Evolutionary conservation across 192 early-diverging fungal species (phyloP).

Genomic region (Backusella sp.): DNA sequence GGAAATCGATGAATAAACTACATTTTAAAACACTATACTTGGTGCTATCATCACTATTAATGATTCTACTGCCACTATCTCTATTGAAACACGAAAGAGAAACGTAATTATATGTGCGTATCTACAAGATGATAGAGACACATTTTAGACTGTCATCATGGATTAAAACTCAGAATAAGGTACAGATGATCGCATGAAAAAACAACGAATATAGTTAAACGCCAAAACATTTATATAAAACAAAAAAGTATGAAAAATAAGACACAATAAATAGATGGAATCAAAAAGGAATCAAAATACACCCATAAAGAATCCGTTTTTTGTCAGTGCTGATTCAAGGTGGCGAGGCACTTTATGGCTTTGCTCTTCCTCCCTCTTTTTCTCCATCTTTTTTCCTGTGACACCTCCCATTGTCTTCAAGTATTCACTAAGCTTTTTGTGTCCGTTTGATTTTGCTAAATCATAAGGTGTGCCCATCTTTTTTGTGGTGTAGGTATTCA

Average conservation of each 20-base stretch:
- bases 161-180: not conserved
- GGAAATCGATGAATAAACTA: too few relatives aligned
- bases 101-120: too few relatives aligned
- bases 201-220: not conserved
- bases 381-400: conserved; percentile 28
- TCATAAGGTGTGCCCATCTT: conserved; percentile 27
- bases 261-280: not conserved
- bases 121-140: too few relatives aligned
- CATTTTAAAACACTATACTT: too few relatives aligned
- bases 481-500: conserved; percentile 24
- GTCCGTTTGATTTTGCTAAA: conserved; percentile 23
- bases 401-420: conserved; percentile 22
- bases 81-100: too few relatives aligned
- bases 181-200: not conserved
- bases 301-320: conserved; percentile 21
- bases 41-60: too few relatives aligned
- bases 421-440: conserved; percentile 24
- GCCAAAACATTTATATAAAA: not conserved
- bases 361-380: conserved; percentile 27
- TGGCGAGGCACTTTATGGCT: conserved; percentile 22
- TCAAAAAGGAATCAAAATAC: not conserved
- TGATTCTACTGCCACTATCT: too few relatives aligned
- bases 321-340: conserved; percentile 19
- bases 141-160: not conserved
- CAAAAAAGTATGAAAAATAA: not conserved